Conservation (phyloP, 805 yeast species). For the Lachancea nothofagi region DNA sequence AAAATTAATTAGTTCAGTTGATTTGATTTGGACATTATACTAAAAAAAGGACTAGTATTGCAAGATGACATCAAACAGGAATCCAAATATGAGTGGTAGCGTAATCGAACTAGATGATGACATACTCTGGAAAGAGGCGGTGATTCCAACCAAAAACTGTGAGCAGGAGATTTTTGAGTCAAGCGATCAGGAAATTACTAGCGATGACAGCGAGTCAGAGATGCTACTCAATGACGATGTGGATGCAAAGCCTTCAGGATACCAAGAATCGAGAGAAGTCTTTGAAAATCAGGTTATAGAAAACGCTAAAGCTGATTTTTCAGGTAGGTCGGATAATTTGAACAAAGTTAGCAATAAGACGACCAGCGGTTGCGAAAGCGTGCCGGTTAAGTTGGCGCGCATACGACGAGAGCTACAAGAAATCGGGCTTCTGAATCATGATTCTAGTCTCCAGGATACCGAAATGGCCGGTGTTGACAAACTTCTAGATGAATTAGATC, state of each 20-base stretch:
- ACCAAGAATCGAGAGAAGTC: not conserved
- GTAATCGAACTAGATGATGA: conserved; percentile 4
- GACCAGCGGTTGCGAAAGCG: not conserved
- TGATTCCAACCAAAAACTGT: not conserved
- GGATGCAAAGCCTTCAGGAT: not conserved
- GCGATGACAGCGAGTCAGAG: not conserved
- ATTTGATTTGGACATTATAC: no score
- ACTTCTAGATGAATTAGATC: not conserved
- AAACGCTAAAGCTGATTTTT: conserved; percentile 7
- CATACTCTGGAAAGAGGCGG: not conserved
- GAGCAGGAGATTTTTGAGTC: conserved; percentile 8
- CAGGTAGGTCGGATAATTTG: conserved; percentile 4
- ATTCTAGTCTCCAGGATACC: not conserved
- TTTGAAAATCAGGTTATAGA: conserved; percentile 4
- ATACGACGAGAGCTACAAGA: conserved; percentile 14
- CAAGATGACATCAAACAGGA: no score
- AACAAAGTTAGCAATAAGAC: not conserved
- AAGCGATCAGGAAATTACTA: conserved; percentile 5
- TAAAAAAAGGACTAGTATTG: no score
- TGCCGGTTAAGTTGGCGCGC: conserved; percentile 10
- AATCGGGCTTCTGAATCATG: conserved; percentile 3
- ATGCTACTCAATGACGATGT: not conserved
- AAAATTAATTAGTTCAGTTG: no score
- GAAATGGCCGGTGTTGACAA: not conserved
- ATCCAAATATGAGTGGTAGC: conserved; percentile 1